Evolutionary conservation across 441 rosid genomes (phyloP).

Genomic region (Geranium incanum): DNA sequence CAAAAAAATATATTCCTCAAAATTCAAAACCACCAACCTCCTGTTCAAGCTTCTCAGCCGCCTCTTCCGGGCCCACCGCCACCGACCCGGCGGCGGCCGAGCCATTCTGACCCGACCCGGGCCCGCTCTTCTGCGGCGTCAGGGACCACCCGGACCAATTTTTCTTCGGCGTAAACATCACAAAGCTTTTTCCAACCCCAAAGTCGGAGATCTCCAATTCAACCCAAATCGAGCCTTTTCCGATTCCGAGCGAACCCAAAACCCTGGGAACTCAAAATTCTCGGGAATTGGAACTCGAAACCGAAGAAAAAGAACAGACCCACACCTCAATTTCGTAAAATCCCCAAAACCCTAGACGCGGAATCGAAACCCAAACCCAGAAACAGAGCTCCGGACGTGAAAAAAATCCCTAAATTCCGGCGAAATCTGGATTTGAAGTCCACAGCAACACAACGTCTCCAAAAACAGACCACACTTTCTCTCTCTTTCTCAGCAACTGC

Average conservation of each 20-base stretch:
- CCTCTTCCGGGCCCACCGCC: slow-evolving; percentile 23
- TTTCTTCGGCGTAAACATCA: slow-evolving; percentile 80
- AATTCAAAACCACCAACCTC: slow-evolving; percentile 42
- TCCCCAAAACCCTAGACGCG: slow-evolving; percentile 29
- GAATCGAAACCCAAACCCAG: not conserved
- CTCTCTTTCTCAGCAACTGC: slow-evolving; percentile 20
- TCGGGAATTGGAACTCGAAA: slow-evolving; percentile 9
- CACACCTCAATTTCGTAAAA: not conserved
- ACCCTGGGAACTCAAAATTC: slow-evolving; percentile 8
- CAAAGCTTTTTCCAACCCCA: slow-evolving; percentile 15
- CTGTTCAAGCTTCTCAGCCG: slow-evolving; percentile 57
- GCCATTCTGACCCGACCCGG: slow-evolving; percentile 38
- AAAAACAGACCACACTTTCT: slow-evolving; percentile 34
- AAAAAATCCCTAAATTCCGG: slow-evolving; percentile 59
- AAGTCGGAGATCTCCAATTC: slow-evolving; percentile 31
- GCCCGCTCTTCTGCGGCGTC: slow-evolving; percentile 36
- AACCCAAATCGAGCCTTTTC: slow-evolving; percentile 15
- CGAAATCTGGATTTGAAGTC: slow-evolving; percentile 55
- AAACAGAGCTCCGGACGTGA: slow-evolving; percentile 44
- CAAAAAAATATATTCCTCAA: not conserved
- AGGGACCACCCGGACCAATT: slow-evolving; percentile 61
- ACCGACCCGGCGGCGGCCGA: slow-evolving; percentile 15
- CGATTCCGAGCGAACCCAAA: slow-evolving; percentile 10
- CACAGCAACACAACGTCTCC: slow-evolving; percentile 69
- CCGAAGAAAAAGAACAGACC: not conserved